Conservation (phyloP, 1,284 basidiomycete genomes). For the Cystobasidium slooffiae region DNA sequence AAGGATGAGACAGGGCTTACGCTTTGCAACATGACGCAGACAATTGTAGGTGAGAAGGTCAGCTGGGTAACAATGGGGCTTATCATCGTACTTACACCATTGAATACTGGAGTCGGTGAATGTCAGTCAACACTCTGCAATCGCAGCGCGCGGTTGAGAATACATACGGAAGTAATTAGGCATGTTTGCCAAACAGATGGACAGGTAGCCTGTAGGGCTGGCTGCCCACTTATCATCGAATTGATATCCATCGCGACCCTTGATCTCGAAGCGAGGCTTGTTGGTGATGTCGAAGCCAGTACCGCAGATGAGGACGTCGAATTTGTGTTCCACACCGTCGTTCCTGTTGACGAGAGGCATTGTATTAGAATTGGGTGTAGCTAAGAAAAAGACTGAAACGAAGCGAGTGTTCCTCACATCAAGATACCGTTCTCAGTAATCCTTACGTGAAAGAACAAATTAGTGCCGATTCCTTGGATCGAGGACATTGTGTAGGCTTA, state of each 20-base stretch:
- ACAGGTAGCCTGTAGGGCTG: slow-evolving; percentile 32
- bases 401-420: neutral
- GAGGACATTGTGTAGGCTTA: neutral
- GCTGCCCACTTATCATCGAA: slow-evolving; percentile 40
- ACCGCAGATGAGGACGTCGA: slow-evolving; percentile 43
- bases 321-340: slow-evolving; percentile 50
- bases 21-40: too few relatives aligned
- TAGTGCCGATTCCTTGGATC: neutral
- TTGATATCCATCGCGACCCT: slow-evolving; percentile 38
- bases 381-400: too few relatives aligned
- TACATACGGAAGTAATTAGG: slow-evolving; percentile 41
- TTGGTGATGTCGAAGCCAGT: slow-evolving; percentile 46
- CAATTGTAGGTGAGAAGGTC: neutral
- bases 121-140: neutral
- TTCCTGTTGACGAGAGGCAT: slow-evolving; percentile 30
- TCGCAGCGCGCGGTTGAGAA: neutral
- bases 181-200: slow-evolving; percentile 33
- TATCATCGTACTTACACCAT: slow-evolving; percentile 8
- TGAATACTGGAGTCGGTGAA: slow-evolving; percentile 44
- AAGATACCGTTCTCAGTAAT: slow-evolving; percentile 31
- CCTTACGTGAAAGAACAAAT: neutral
- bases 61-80: neutral
- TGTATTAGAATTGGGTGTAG: neutral
- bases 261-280: slow-evolving; percentile 38
- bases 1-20: too few relatives aligned